phyloP scores from a whole-genome alignment of 345 rosid genomes.

The Aethionema arabicum region DNA sequence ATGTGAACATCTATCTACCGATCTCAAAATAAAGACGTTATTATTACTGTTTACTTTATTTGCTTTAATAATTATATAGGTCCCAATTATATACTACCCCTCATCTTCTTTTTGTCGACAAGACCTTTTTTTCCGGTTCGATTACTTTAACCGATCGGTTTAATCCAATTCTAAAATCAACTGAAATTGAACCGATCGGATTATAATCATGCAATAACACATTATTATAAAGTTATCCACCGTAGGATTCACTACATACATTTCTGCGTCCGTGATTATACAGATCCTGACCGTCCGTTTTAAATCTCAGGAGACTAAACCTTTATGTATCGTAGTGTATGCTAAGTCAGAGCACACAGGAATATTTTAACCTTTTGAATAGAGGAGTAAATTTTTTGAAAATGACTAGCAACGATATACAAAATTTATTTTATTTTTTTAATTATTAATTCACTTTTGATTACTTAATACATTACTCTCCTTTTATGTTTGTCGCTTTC shows the following conservation, averaged over 20 bases:
- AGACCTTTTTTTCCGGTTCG: constrained; percentile 11
- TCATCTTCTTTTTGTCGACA: constrained; percentile 31
- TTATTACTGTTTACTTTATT: constrained; percentile 20
- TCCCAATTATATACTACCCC: constrained; percentile 11
- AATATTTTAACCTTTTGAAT: not conserved
- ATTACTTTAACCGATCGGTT: constrained; percentile 13
- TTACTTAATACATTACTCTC: not conserved
- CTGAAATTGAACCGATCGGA: not conserved
- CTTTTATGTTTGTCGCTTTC: constrained; percentile 31
- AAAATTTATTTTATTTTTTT: constrained; percentile 1
- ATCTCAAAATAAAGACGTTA: constrained; percentile 25
- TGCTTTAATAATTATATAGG: constrained; percentile 27
- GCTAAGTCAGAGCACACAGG: not conserved
- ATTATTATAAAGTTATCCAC: not conserved
- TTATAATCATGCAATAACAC: too few species aligned
- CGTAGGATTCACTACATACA: not conserved
- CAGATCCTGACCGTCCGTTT: constrained; percentile 4
- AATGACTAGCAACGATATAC: constrained; percentile 29
- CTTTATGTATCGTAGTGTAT: not conserved
- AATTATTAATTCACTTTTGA: constrained; percentile 9
- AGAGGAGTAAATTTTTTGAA: constrained; percentile 21
- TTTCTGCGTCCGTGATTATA: not conserved
- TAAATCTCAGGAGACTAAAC: not conserved
- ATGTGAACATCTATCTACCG: constrained; percentile 25
- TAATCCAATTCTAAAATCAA: not conserved